phyloP scores from a whole-genome alignment of 495 filamentous ascomycete species.

The Penicillium pancosmium region DNA sequence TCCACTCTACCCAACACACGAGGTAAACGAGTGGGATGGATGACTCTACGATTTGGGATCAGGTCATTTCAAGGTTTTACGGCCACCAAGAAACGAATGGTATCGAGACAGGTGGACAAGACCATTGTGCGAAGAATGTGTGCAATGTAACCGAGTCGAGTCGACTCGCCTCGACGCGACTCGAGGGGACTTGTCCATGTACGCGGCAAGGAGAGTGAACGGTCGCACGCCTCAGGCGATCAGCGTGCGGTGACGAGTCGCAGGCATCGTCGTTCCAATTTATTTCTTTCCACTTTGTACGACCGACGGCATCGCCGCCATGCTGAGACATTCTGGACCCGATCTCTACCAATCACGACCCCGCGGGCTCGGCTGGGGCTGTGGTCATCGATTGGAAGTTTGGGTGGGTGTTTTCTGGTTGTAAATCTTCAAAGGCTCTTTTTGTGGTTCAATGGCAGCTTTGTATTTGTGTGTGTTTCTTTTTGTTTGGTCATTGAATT shows the following conservation, averaged over 20 bases:
- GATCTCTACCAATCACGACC: constrained; percentile 7
- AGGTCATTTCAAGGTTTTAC: constrained; percentile 3
- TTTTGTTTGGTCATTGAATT: neutral
- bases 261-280: constrained; percentile 2
- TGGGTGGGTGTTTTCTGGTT: neutral
- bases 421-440: neutral
- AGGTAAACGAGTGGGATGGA: neutral
- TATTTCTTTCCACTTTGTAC: constrained; percentile 3
- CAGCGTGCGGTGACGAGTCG: constrained; percentile 3
- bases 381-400: constrained; percentile 8
- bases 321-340: constrained; percentile 10
- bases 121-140: constrained; percentile 15
- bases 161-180: neutral
- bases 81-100: constrained; percentile 1
- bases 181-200: constrained; percentile 5
- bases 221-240: constrained; percentile 14
- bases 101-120: constrained; percentile 10
- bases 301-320: constrained; percentile 7
- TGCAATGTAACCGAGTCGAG: constrained; percentile 13
- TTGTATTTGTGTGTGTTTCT: neutral
- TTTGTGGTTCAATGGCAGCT: no score
- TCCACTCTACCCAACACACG: no score
- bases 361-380: constrained; percentile 1
- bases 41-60: neutral
- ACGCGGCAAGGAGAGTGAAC: constrained; percentile 16